phyloP scores from a whole-genome alignment of 164 flowering plant genomes.

The Vitis riparia region DNA sequence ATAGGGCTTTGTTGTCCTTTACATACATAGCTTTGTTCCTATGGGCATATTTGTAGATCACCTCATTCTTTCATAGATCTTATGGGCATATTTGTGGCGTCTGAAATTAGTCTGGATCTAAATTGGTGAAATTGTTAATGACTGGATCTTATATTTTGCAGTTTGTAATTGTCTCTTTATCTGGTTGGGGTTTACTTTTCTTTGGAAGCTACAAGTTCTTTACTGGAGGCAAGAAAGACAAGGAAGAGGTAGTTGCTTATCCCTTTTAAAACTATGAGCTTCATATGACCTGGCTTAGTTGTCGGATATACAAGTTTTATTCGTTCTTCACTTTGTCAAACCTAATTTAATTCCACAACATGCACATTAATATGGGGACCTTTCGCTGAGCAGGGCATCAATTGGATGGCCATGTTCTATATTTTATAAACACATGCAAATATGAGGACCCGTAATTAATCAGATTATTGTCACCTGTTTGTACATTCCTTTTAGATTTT shows the following conservation, averaged over 20 bases:
- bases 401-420: background rate
- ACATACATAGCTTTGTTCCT: too few species aligned
- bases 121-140: background rate
- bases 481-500: too few species aligned
- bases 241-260: constrained; percentile 64
- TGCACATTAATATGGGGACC: too few species aligned
- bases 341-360: too few species aligned
- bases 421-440: background rate
- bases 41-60: too few species aligned
- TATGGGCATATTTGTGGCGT: too few species aligned
- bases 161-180: constrained; percentile 69
- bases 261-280: background rate
- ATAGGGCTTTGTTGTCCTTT: too few species aligned
- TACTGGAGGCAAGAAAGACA: constrained; percentile 69
- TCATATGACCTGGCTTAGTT: background rate
- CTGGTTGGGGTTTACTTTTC: constrained; percentile 63
- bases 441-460: too few species aligned
- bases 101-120: too few species aligned
- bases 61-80: too few species aligned
- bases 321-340: background rate
- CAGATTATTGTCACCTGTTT: too few species aligned
- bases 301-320: background rate
- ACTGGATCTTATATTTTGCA: constrained; percentile 31
- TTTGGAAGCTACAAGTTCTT: constrained; percentile 49
- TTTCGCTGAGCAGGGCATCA: background rate